A percentile compares a stretch with the other conserved stretches of the same genome.
phyloP scores from a whole-genome alignment of 129 eudicot genomes.

The Helianthus tuberosus region DNA sequence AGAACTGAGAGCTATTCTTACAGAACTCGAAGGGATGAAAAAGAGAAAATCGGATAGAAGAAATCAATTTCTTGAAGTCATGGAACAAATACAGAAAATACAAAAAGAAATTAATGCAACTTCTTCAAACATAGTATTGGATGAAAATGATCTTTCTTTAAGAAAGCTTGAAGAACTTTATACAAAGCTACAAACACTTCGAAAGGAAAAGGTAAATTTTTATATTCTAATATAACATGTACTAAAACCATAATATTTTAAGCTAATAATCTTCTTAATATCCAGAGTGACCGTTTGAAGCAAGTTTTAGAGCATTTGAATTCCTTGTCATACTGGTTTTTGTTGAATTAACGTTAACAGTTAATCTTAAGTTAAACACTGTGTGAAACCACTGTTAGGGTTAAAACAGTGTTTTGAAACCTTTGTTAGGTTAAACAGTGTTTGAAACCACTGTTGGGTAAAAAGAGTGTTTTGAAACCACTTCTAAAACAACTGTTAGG shows the following conservation, averaged over 20 bases:
- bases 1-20: slow-evolving; percentile 67
- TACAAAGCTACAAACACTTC: slow-evolving; percentile 62
- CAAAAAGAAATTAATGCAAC: slow-evolving; percentile 53
- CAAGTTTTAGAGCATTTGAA: slow-evolving; percentile 55
- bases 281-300: slow-evolving; percentile 80
- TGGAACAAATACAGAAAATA: slow-evolving; percentile 63
- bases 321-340: no score
- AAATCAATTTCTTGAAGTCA: slow-evolving; percentile 61
- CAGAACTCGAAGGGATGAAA: slow-evolving; percentile 83
- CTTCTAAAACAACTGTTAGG: no score
- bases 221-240: not conserved
- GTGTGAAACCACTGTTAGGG: no score
- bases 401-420: no score
- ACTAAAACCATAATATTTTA: not conserved
- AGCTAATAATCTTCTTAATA: slow-evolving; percentile 4
- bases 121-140: slow-evolving; percentile 40
- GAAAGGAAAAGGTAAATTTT: slow-evolving; percentile 64
- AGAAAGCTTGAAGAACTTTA: slow-evolving; percentile 77
- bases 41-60: slow-evolving; percentile 69
- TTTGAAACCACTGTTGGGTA: no score
- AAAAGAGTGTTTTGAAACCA: no score
- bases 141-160: slow-evolving; percentile 51
- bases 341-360: no score
- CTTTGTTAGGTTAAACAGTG: no score
- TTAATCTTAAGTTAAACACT: no score